Evolutionary conservation across 2,329 filamentous ascomycete species (phyloP), one percentile per base, ranked within the genome.

Genomic region (Pseudogymnoascus verrucosus): DNA sequence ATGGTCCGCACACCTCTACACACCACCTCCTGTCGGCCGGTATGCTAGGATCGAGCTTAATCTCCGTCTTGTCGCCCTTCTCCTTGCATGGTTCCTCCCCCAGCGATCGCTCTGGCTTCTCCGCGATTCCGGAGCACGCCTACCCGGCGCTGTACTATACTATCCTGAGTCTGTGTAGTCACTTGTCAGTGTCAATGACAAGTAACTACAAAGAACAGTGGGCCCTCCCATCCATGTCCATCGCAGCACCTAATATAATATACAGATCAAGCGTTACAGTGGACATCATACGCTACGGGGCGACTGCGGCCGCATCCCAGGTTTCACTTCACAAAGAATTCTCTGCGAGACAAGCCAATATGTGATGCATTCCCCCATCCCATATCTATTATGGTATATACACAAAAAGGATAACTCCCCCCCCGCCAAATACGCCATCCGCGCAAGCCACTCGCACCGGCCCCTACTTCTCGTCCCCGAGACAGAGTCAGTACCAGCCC

Each of bases 171-270:
- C 40, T 42, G 40, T 21, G 40, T 10, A 44, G 40, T 44, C n/a
- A 23, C 19, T 42, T 23, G 10, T 23, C 19, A 44, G 40, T 47
- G 21, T 7, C 26, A 54, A 7, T 54, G 26, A 54, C 47, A 54
- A 54, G 23, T 31, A 31, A 31, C 44, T 51, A 23, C 26, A 31
- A 26, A 54, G 14, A 16, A 54, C 47, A 54, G 26, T 26, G 47
- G 47, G 47, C 47, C 47, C 26, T 54, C 47, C 47, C 47, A 54
- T 54, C 47, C 47, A 31, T 54, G 47, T 54, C 47, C 47, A 54
- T 54, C 47, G 47, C 47, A 54, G n/a, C 14, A 2, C 47, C 47
- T 31, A 54, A 31, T 54, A 54, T 54, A 54, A n/a, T 16, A 19
- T n/a, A 54, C 26, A 31, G 47, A 31, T 54, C 47, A 16, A 31